Percentiles rank a stretch among this genome's conserved stretches.
Evolutionary conservation across 345 rosid species (phyloP).

Genomic region (Excoecaria agallocha): DNA sequence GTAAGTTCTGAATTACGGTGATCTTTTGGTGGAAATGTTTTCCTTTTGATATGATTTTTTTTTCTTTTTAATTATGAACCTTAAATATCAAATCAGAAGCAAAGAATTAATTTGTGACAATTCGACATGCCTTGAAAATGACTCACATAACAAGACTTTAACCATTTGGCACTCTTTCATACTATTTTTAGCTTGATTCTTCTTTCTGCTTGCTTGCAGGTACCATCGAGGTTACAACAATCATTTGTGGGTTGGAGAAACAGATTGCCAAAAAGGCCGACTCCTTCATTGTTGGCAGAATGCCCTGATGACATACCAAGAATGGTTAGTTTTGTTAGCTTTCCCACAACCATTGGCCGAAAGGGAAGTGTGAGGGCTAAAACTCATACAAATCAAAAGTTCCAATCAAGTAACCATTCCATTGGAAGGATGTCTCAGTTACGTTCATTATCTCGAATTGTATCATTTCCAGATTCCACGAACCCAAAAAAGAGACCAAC

Average conservation of each 20-base stretch:
- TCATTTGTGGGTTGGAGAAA: conserved; percentile 57
- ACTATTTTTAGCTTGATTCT: neutral
- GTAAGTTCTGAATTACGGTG: conserved; percentile 39
- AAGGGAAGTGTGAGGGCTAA: conserved; percentile 44
- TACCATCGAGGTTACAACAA: conserved; percentile 50
- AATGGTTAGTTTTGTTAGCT: conserved; percentile 36
- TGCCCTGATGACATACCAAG: conserved; percentile 16
- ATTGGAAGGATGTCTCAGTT: conserved; percentile 38
- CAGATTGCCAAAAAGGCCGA: conserved; percentile 31
- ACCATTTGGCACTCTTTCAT: no score
- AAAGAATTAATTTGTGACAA: neutral
- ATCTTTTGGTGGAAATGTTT: neutral
- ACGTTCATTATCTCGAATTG: conserved; percentile 40
- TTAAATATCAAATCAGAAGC: neutral
- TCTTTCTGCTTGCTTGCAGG: conserved; percentile 36
- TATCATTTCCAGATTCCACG: conserved; percentile 14
- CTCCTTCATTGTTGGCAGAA: conserved; percentile 20
- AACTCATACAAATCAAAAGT: conserved; percentile 25
- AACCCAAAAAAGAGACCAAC: conserved; percentile 19
- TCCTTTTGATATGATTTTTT: neutral
- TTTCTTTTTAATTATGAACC: neutral
- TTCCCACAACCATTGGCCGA: conserved; percentile 25
- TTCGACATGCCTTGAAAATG: neutral
- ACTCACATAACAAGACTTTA: neutral
- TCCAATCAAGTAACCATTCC: conserved; percentile 25